Conservation (phyloP, 1,139 yeast species). For the Scheffersomyces lignicola region DNA sequence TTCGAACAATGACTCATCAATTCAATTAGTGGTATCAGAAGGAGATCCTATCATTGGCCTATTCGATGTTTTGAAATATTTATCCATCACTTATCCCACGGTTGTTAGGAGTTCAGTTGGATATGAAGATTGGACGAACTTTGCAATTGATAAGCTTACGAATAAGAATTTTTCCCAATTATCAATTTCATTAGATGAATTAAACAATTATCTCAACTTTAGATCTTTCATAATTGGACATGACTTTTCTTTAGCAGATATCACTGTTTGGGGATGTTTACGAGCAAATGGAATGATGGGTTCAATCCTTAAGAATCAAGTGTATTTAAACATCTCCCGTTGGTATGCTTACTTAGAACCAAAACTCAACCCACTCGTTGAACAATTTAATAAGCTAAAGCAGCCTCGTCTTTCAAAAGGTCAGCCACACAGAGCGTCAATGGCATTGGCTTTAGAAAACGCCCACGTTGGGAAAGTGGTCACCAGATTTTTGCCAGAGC, state of each 20-base stretch:
- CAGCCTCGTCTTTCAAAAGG: slow-evolving; percentile 63
- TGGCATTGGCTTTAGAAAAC: slow-evolving; percentile 80
- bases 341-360: slow-evolving; percentile 53
- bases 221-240: slow-evolving; percentile 75
- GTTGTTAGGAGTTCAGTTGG: slow-evolving; percentile 25
- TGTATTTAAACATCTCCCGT: slow-evolving; percentile 80
- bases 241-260: slow-evolving; percentile 67
- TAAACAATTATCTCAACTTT: slow-evolving; percentile 80
- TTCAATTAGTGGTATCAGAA: slow-evolving; percentile 18
- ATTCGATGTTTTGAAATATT: slow-evolving; percentile 37
- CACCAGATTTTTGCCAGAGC: slow-evolving; percentile 87
- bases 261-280: slow-evolving; percentile 90
- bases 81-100: slow-evolving; percentile 47
- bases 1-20: not conserved
- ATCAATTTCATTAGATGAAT: slow-evolving; percentile 62
- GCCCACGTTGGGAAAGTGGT: slow-evolving; percentile 89
- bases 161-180: slow-evolving; percentile 85
- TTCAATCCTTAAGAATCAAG: slow-evolving; percentile 77
- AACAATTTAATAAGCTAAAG: slow-evolving; percentile 75
- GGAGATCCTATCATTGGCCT: slow-evolving; percentile 42
- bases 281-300: slow-evolving; percentile 91
- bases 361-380: slow-evolving; percentile 56
- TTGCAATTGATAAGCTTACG: slow-evolving; percentile 65
- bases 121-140: slow-evolving; percentile 59
- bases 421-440: slow-evolving; percentile 73